A percentile compares a stretch with the other conserved stretches of the same genome.
Evolutionary conservation across 768 basidiomycete species (phyloP).

Genomic region (Mycena pura): DNA sequence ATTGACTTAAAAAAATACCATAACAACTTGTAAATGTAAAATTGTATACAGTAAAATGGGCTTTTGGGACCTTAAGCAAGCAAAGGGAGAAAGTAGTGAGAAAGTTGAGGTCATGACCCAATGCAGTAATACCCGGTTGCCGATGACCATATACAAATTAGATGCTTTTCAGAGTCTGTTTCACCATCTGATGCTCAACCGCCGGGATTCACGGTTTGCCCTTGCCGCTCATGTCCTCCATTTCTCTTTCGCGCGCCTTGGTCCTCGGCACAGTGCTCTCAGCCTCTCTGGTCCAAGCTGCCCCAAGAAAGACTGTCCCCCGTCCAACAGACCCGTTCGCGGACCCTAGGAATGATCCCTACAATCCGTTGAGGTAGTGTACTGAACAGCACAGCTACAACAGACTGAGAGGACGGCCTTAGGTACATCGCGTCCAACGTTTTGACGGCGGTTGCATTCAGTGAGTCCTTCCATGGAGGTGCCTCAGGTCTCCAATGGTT

Average conservation of each 20-base stretch:
- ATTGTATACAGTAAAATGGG: too few species aligned
- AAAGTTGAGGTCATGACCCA: too few species aligned
- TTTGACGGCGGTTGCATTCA: constrained; percentile 55
- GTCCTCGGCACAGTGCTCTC: neutral
- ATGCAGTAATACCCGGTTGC: too few species aligned
- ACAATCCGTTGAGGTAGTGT: neutral
- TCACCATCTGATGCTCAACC: neutral
- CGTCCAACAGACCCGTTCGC: constrained; percentile 48
- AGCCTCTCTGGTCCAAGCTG: constrained; percentile 12
- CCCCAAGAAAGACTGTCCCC: constrained; percentile 22
- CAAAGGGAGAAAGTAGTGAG: too few species aligned
- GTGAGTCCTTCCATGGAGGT: constrained; percentile 40
- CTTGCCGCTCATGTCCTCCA: constrained; percentile 7
- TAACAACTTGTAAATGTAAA: too few species aligned
- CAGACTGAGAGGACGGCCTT: too few species aligned
- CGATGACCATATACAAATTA: too few species aligned
- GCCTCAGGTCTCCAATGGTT: too few species aligned
- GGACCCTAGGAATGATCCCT: constrained; percentile 42
- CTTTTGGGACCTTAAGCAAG: too few species aligned
- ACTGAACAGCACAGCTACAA: too few species aligned
- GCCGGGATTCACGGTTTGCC: neutral
- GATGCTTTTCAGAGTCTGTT: too few species aligned
- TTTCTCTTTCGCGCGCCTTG: constrained; percentile 8
- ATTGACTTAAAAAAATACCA: too few species aligned
- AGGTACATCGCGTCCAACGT: constrained; percentile 65